phyloP scores from a whole-genome alignment of 495 filamentous ascomycete species.

The Penicillium herquei region DNA sequence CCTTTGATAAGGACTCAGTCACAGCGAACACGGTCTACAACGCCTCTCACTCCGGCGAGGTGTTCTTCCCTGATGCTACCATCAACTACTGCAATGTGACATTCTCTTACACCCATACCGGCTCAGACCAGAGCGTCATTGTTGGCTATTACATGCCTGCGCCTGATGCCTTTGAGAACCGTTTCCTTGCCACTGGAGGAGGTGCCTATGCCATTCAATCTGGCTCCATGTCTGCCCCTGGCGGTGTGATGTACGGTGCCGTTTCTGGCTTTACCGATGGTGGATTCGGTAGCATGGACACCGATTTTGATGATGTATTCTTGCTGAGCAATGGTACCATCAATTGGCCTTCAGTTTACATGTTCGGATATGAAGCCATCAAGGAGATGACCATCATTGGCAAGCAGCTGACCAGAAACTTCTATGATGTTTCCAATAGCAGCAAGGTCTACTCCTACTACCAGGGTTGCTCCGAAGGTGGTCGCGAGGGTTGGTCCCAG shows the following conservation, averaged over 20 bases:
- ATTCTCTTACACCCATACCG: constrained; percentile 1
- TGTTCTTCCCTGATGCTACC: constrained; percentile 2
- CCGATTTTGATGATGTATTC: constrained; percentile 29
- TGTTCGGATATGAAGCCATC: constrained; percentile 45
- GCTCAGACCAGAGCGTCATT: not conserved
- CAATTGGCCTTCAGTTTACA: constrained; percentile 42
- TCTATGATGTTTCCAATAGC: constrained; percentile 24
- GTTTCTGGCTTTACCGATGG: constrained; percentile 46
- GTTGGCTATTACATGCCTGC: constrained; percentile 26
- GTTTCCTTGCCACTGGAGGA: constrained; percentile 45
- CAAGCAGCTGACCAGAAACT: constrained; percentile 35
- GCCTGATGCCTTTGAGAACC: constrained; percentile 38
- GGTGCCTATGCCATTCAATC: constrained; percentile 45
- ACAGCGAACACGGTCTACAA: constrained; percentile 2
- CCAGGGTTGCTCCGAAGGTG: constrained; percentile 51
- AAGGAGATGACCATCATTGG: constrained; percentile 32
- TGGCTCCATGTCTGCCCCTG: constrained; percentile 31
- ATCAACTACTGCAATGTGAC: constrained; percentile 6
- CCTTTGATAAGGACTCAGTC: constrained; percentile 2
- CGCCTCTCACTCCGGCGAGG: constrained; percentile 2
- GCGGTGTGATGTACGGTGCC: constrained; percentile 43
- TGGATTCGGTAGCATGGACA: constrained; percentile 46
- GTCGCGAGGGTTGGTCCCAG: constrained; percentile 43
- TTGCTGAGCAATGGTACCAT: constrained; percentile 42
- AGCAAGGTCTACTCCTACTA: constrained; percentile 49